phyloP scores from a whole-genome alignment of 2,329 filamentous ascomycete species.

The Westerdykella ornata region DNA sequence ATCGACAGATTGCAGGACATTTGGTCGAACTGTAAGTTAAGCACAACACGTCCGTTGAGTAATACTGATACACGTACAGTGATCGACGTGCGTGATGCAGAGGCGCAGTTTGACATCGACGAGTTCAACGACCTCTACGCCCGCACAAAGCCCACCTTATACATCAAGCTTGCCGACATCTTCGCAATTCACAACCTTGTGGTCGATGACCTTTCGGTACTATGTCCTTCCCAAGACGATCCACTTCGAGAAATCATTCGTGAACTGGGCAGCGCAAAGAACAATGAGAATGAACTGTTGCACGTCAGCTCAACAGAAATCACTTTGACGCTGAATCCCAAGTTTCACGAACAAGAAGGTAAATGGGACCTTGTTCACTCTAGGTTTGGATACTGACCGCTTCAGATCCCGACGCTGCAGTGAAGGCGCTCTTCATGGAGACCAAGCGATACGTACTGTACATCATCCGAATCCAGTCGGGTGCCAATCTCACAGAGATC shows the following conservation, averaged over 20 bases:
- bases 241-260: slow-evolving; percentile 84
- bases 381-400: slow-evolving; percentile 16
- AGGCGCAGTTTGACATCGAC: slow-evolving; percentile 93
- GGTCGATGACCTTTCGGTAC: slow-evolving; percentile 65
- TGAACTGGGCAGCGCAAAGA: slow-evolving; percentile 92
- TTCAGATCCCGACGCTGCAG: slow-evolving; percentile 78
- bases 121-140: slow-evolving; percentile 98
- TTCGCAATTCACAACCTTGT: slow-evolving; percentile 92
- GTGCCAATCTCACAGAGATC: slow-evolving; percentile 87
- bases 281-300: slow-evolving; percentile 88
- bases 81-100: slow-evolving; percentile 77
- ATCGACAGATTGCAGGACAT: slow-evolving; percentile 72
- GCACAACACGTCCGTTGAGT: background rate
- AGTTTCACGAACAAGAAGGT: slow-evolving; percentile 77
- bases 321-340: slow-evolving; percentile 81
- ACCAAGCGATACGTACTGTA: slow-evolving; percentile 96
- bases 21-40: slow-evolving; percentile 55
- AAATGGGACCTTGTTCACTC: slow-evolving; percentile 14
- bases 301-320: slow-evolving; percentile 83
- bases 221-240: slow-evolving; percentile 79
- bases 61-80: slow-evolving; percentile 45
- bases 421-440: slow-evolving; percentile 94
- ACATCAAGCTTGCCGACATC: slow-evolving; percentile 97
- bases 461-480: slow-evolving; percentile 93
- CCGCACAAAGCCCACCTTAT: slow-evolving; percentile 93